Percentiles rank a stretch among this genome's conserved stretches.
phyloP scores from a whole-genome alignment of 768 basidiomycete species.

The Boletus subcaerulescens region DNA sequence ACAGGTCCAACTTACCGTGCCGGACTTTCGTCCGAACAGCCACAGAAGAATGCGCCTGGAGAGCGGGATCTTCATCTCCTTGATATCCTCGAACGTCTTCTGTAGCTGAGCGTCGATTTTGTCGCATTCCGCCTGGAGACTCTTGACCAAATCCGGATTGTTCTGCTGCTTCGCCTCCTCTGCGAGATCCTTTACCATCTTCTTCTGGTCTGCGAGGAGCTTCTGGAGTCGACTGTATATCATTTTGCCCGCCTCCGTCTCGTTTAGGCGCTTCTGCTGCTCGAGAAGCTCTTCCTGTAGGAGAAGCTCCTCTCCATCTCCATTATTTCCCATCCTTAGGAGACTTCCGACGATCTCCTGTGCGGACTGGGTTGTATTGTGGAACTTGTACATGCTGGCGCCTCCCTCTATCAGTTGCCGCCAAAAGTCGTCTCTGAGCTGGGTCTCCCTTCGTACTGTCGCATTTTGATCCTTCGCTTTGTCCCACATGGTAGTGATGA shows the following conservation, averaged over 20 bases:
- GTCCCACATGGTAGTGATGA: conserved; percentile 42
- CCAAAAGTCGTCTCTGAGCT: conserved; percentile 31
- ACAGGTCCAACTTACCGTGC: not conserved
- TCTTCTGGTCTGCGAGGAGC: conserved; percentile 18
- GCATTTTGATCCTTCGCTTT: conserved; percentile 11
- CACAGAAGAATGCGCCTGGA: conserved; percentile 6
- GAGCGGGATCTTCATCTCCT: conserved; percentile 15
- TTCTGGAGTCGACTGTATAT: conserved; percentile 16
- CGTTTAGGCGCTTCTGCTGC: conserved; percentile 14
- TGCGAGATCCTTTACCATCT: conserved; percentile 12
- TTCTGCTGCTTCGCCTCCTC: conserved; percentile 14
- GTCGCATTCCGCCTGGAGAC: conserved; percentile 11
- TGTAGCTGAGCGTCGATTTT: conserved; percentile 7
- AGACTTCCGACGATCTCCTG: not conserved
- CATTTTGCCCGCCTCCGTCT: conserved; percentile 22
- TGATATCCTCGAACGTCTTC: conserved; percentile 22
- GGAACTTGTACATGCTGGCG: not conserved
- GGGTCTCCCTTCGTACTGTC: conserved; percentile 14
- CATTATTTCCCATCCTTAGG: not conserved
- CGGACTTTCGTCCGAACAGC: conserved; percentile 8
- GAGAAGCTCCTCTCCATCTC: not conserved
- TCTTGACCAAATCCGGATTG: conserved; percentile 8
- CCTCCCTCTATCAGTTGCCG: not conserved
- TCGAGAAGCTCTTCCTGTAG: conserved; percentile 21
- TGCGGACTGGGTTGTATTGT: not conserved